These are phyloP conservation scores for Aspergillus sp. DNA, from an alignment of 2,329 filamentous ascomycete genomes.

Conservation along the genomic window DNA sequence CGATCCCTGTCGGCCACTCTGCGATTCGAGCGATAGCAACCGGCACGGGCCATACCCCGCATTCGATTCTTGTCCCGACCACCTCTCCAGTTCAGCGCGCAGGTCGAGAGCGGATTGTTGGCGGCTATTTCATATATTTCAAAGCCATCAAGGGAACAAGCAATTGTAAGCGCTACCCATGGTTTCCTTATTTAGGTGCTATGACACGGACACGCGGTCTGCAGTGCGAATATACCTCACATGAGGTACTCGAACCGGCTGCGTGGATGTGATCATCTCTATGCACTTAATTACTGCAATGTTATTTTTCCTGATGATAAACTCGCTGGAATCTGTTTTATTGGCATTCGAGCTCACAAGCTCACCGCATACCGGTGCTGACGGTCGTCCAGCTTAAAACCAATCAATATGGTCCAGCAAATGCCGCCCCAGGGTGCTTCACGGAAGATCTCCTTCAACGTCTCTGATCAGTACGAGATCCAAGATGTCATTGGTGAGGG, in stretches of 20 bases:
- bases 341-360: not conserved
- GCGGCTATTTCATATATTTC: not conserved
- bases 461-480: constrained; percentile 99
- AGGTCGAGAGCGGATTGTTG: constrained; percentile 7
- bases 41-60: constrained; percentile 19
- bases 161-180: constrained; percentile 14
- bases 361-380: not conserved
- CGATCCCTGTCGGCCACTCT: constrained; percentile 1
- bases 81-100: constrained; percentile 5
- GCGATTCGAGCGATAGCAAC: constrained; percentile 11
- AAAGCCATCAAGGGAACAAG: not conserved
- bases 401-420: constrained; percentile 42
- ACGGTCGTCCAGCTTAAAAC: constrained; percentile 11
- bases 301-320: not conserved
- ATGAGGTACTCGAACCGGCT: not conserved
- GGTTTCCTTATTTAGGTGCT: not conserved
- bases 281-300: not conserved
- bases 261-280: not conserved
- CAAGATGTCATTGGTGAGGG: constrained; percentile 99
- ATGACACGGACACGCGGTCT: not conserved
- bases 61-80: constrained; percentile 12
- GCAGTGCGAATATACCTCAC: not conserved
- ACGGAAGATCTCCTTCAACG: constrained; percentile 98
- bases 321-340: not conserved
- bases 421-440: constrained; percentile 55